Percentiles rank a stretch among this genome's conserved stretches.
Evolutionary conservation across 2,329 filamentous ascomycete genomes (phyloP).

Genomic region (Penicillium sp.): DNA sequence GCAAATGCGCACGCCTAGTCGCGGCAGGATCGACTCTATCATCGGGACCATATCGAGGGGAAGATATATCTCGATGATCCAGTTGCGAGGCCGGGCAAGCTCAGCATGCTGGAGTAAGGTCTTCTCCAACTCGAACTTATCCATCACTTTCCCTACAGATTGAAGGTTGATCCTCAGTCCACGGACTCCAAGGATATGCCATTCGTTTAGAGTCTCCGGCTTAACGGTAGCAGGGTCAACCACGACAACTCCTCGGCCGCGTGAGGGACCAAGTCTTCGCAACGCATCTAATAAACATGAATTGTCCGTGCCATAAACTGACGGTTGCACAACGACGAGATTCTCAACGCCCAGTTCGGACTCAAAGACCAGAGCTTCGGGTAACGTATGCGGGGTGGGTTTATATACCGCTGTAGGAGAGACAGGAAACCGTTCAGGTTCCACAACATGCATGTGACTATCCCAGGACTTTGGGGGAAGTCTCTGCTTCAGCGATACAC

Average conservation of each 20-base stretch:
- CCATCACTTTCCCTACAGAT: conserved; percentile 42
- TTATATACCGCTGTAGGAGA: conserved; percentile 44
- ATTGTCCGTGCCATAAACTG: conserved; percentile 55
- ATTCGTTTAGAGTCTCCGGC: conserved; percentile 38
- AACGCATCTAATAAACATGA: conserved; percentile 51
- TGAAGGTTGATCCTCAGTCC: conserved; percentile 54
- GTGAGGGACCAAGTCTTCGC: conserved; percentile 40
- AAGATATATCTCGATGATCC: conserved; percentile 54
- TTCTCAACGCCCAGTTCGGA: conserved; percentile 45
- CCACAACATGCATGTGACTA: conserved; percentile 56
- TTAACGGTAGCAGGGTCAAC: conserved; percentile 44
- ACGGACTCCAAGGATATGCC: conserved; percentile 52
- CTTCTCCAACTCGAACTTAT: conserved; percentile 34
- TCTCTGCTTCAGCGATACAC: conserved; percentile 16
- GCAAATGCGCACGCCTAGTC: conserved; percentile 46
- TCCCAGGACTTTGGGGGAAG: conserved; percentile 46
- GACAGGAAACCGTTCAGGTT: conserved; percentile 46
- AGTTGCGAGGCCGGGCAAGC: conserved; percentile 43
- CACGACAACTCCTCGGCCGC: conserved; percentile 49
- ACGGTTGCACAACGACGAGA: conserved; percentile 54
- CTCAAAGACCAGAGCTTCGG: conserved; percentile 47
- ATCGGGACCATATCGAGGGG: conserved; percentile 44
- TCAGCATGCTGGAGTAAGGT: conserved; percentile 44
- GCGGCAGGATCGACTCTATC: conserved; percentile 44
- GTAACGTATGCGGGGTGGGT: conserved; percentile 44